A percentile compares a stretch with the other conserved stretches of the same genome.
Conservation (phyloP, 306 rosid genomes). For the Bauhinia variegata region DNA sequence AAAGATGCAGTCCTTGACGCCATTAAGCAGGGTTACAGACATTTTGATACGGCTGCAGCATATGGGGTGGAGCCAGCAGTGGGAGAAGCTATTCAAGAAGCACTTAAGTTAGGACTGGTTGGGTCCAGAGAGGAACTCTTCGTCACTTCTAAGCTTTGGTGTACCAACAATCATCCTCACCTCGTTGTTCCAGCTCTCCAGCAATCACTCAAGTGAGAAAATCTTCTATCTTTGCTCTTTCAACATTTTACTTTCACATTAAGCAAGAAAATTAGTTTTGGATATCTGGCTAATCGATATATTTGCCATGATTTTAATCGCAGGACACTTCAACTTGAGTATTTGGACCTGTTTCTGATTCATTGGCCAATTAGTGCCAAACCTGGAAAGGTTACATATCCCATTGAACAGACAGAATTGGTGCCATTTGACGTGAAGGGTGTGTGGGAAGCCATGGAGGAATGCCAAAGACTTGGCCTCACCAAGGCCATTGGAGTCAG, state of each 20-base stretch:
- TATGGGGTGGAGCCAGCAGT: conserved; percentile 50
- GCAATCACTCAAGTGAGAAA: conserved; percentile 39
- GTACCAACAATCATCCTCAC: conserved; percentile 46
- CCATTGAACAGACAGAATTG: conserved; percentile 44
- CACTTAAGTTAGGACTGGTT: conserved; percentile 45
- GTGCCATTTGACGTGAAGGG: conserved; percentile 59
- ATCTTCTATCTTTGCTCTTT: too few relatives aligned
- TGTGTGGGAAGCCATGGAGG: conserved; percentile 82
- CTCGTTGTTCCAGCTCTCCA: conserved; percentile 45
- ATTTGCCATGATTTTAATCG: too few relatives aligned
- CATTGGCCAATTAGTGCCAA: conserved; percentile 52
- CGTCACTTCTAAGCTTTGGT: conserved; percentile 56
- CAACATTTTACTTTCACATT: too few relatives aligned
- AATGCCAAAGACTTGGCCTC: conserved; percentile 72
- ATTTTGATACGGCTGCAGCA: conserved; percentile 58
- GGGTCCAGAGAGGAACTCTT: conserved; percentile 45
- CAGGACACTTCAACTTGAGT: conserved; percentile 49
- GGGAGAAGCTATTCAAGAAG: conserved; percentile 47
- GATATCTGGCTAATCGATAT: too few relatives aligned
- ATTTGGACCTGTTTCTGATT: conserved; percentile 43
- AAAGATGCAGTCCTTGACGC: conserved; percentile 54
- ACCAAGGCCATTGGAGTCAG: conserved; percentile 81
- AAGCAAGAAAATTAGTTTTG: too few relatives aligned
- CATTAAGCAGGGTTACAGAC: conserved; percentile 52
- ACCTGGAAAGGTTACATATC: conserved; percentile 51